Evolutionary conservation across 306 rosid species (phyloP).

Genomic region (Styphnolobium japonicum): DNA sequence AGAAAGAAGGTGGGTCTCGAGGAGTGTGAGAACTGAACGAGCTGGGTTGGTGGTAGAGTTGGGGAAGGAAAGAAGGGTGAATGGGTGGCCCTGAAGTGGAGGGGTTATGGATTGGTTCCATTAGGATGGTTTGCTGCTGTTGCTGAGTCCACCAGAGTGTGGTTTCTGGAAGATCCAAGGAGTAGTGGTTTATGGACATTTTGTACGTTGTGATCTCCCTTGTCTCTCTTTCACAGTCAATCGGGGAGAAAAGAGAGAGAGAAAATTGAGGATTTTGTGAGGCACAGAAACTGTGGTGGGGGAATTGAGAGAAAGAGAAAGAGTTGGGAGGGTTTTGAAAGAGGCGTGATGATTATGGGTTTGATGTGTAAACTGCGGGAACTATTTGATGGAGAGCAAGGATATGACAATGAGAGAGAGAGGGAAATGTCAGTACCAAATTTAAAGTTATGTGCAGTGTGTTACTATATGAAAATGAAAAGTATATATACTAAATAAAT

Average conservation of each 20-base stretch:
- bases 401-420: conserved; percentile 55
- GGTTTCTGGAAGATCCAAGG: conserved; percentile 49
- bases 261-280: conserved; percentile 3
- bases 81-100: conserved; percentile 1
- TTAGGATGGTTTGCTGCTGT: conserved; percentile 8
- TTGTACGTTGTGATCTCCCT: neutral
- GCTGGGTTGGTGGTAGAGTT: conserved; percentile 14
- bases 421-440: too few species aligned
- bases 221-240: neutral
- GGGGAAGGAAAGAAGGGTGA: conserved; percentile 23
- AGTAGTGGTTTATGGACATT: conserved; percentile 60
- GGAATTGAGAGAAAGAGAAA: neutral
- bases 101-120: conserved; percentile 31
- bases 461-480: neutral
- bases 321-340: neutral
- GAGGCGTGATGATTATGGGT: conserved; percentile 54
- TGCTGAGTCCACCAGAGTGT: conserved; percentile 50
- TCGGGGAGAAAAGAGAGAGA: neutral
- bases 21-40: neutral
- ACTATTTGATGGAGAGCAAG: conserved; percentile 55
- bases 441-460: conserved; percentile 47
- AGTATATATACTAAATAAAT: neutral
- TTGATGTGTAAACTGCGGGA: conserved; percentile 62
- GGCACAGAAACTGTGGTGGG: neutral
- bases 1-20: neutral